These are phyloP conservation scores for Pseudogymnoascus sp. DNA, from an alignment of 2,329 filamentous ascomycete species.

Conservation along the genomic window DNA sequence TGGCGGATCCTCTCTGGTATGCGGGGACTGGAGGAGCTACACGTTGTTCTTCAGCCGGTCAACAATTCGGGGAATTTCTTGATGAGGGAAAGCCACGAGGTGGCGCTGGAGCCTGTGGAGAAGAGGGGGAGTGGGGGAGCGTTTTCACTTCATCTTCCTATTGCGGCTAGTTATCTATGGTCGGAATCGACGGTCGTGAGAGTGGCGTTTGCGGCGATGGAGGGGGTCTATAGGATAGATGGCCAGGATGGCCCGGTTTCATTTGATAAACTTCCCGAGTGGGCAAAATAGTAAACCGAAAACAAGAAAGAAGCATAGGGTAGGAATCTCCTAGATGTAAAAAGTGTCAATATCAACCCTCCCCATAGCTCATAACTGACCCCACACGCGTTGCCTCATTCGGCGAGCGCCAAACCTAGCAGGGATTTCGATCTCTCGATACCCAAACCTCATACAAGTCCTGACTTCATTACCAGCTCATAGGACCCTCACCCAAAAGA, in stretches of 20 bases:
- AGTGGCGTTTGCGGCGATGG: neutral
- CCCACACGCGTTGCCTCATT: too few species aligned
- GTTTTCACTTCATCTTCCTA: neutral
- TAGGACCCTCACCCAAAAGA: neutral
- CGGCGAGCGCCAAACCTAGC: too few species aligned
- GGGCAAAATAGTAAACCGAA: neutral
- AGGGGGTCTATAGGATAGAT: neutral
- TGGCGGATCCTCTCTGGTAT: neutral
- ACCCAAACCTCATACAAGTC: neutral
- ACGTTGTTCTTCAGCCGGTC: neutral
- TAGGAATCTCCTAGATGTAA: neutral
- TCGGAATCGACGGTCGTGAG: neutral
- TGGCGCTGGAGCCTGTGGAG: neutral
- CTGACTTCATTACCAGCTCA: neutral
- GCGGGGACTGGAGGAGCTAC: neutral
- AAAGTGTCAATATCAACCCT: neutral
- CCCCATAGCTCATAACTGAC: neutral
- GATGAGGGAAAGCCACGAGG: neutral
- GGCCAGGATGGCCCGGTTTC: too few species aligned
- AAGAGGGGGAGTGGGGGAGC: neutral
- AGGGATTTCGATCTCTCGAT: neutral
- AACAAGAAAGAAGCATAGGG: neutral
- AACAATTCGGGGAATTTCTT: neutral
- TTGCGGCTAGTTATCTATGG: fast-evolving
- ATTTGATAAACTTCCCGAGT: neutral